These are phyloP conservation scores for Podaxis rugospora DNA, from an alignment of 768 basidiomycete genomes.

Conservation along the genomic window DNA sequence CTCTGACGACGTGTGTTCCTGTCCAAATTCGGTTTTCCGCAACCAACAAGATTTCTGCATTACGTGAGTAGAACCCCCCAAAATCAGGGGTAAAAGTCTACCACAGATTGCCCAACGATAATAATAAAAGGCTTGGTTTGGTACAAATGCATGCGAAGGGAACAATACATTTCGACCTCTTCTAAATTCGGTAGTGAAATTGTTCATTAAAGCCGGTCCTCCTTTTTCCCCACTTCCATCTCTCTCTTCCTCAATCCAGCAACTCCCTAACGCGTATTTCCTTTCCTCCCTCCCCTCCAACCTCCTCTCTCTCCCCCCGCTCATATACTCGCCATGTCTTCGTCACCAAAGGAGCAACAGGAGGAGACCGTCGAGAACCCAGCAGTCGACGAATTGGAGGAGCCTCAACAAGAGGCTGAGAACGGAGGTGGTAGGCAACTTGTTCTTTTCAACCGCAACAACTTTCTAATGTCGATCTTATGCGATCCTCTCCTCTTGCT, in stretches of 20 bases:
- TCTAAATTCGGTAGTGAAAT: slow-evolving; percentile 69
- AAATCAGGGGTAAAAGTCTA: slow-evolving; percentile 54
- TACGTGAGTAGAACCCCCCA: slow-evolving; percentile 60
- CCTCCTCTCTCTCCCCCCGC: slow-evolving; percentile 24
- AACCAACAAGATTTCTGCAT: slow-evolving; percentile 26
- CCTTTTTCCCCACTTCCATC: slow-evolving; percentile 60
- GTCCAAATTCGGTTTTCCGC: slow-evolving; percentile 31
- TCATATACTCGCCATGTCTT: slow-evolving; percentile 44
- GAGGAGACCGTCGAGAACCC: slow-evolving; percentile 52
- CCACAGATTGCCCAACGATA: slow-evolving; percentile 47
- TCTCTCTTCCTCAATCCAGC: slow-evolving; percentile 39
- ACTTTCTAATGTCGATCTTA: slow-evolving; percentile 24
- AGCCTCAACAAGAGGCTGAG: slow-evolving; percentile 34
- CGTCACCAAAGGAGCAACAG: slow-evolving; percentile 48
- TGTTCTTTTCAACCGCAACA: slow-evolving; percentile 20
- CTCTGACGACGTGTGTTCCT: slow-evolving; percentile 23
- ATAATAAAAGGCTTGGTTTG: slow-evolving; percentile 57
- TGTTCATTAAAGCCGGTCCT: slow-evolving; percentile 75
- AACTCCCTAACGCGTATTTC: slow-evolving; percentile 24
- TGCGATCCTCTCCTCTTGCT: slow-evolving; percentile 17
- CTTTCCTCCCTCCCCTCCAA: slow-evolving; percentile 23
- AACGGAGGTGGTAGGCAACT: slow-evolving; percentile 35
- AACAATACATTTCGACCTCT: slow-evolving; percentile 57
- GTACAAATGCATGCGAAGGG: slow-evolving; percentile 62
- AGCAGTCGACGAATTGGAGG: slow-evolving; percentile 57